A percentile compares a stretch with the other conserved stretches of the same genome.
These are phyloP conservation scores for Leucogyrophana mollusca DNA, from an alignment of 768 basidiomycete genomes.

Conservation along the genomic window DNA sequence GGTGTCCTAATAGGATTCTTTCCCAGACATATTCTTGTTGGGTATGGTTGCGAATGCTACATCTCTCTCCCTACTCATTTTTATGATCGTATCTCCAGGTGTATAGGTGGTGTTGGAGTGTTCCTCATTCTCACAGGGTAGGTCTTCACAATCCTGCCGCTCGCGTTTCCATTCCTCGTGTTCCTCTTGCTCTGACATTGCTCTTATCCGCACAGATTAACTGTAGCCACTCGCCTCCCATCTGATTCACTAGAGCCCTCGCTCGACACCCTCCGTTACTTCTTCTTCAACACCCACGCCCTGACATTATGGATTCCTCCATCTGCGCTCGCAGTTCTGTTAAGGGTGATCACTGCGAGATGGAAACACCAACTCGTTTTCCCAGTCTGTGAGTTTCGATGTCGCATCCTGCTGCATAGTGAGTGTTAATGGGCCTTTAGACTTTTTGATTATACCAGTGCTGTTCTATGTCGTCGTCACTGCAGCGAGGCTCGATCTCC, in stretches of 20 bases:
- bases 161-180: background rate
- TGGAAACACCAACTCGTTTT: slow-evolving; percentile 90
- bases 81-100: slow-evolving; percentile 36
- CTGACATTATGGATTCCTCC: slow-evolving; percentile 81
- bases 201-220: slow-evolving; percentile 47
- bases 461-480: slow-evolving; percentile 82
- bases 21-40: slow-evolving; percentile 95
- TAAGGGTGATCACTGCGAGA: slow-evolving; percentile 77
- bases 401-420: slow-evolving; percentile 14
- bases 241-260: slow-evolving; percentile 74
- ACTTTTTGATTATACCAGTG: slow-evolving; percentile 77
- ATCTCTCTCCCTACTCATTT: slow-evolving; percentile 2
- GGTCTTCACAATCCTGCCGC: too few species aligned
- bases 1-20: slow-evolving; percentile 93
- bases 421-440: slow-evolving; percentile 32
- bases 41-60: slow-evolving; percentile 43
- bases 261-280: slow-evolving; percentile 60
- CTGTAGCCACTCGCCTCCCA: slow-evolving; percentile 79
- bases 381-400: slow-evolving; percentile 65
- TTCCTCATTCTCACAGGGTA: slow-evolving; percentile 91
- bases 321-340: slow-evolving; percentile 66
- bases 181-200: background rate
- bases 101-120: slow-evolving; percentile 94
- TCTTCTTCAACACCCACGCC: slow-evolving; percentile 64
- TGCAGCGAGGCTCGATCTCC: slow-evolving; percentile 59